Evolutionary conservation across 2,329 filamentous ascomycete genomes (phyloP).

Genomic region (Claviceps paspali): DNA sequence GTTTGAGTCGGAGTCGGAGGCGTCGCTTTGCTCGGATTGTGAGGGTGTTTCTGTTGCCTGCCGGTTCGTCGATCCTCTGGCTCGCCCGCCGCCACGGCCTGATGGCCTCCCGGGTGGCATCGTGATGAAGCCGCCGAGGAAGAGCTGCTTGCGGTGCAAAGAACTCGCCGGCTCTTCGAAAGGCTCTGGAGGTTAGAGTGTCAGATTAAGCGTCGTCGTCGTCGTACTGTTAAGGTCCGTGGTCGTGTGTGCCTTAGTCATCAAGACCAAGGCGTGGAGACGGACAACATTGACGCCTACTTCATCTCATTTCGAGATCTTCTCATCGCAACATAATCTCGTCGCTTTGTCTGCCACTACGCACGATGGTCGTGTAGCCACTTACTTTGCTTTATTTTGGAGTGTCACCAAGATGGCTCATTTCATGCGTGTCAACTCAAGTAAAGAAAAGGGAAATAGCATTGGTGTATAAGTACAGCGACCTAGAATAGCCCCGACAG

Average conservation of each 20-base stretch:
- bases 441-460: slow-evolving; percentile 34
- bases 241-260: slow-evolving; percentile 3
- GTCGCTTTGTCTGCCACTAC: too few relatives aligned
- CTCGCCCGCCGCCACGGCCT: slow-evolving; percentile 17
- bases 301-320: not conserved
- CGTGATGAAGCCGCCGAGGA: not conserved
- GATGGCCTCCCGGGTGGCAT: slow-evolving; percentile 30
- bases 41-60: slow-evolving; percentile 10
- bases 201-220: too few relatives aligned
- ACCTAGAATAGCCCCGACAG: slow-evolving; percentile 33
- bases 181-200: too few relatives aligned
- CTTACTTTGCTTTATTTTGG: too few relatives aligned
- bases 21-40: slow-evolving; percentile 17
- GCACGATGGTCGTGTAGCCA: too few relatives aligned
- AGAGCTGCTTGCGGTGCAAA: not conserved
- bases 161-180: not conserved
- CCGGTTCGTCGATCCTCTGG: slow-evolving; percentile 14
- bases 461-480: slow-evolving; percentile 49
- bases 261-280: not conserved
- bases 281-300: not conserved
- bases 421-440: too few relatives aligned
- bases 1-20: slow-evolving; percentile 13
- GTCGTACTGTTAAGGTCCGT: not conserved
- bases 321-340: not conserved
- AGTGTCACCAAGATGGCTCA: too few relatives aligned